These are phyloP conservation scores for Dimocarpus longan DNA, from an alignment of 345 rosid genomes.

Conservation along the genomic window DNA sequence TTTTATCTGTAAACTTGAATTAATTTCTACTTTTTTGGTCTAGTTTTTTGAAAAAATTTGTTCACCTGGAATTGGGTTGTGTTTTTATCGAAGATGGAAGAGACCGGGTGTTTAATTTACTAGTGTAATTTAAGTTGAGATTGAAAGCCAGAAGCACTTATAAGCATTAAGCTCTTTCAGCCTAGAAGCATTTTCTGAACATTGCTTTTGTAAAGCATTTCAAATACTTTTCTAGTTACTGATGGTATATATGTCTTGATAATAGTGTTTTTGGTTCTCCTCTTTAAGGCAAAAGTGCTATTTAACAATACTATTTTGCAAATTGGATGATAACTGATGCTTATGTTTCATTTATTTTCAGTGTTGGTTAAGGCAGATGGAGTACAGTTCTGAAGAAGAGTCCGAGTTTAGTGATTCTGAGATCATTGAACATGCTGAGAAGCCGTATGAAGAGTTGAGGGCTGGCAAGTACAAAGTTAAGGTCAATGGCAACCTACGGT, in stretches of 20 bases:
- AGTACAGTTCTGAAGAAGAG: constrained; percentile 62
- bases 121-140: background rate
- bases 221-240: background rate
- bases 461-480: constrained; percentile 59
- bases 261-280: background rate
- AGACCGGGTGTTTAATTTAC: background rate
- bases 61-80: background rate
- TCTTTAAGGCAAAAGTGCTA: background rate
- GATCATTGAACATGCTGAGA: constrained; percentile 53
- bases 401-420: constrained; percentile 88
- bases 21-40: too few species aligned
- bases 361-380: constrained; percentile 43
- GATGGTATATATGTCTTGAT: background rate
- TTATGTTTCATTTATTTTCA: background rate
- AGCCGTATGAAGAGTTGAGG: constrained; percentile 56
- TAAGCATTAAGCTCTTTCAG: background rate
- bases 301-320: background rate
- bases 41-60: background rate
- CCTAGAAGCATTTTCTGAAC: background rate
- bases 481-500: constrained; percentile 60
- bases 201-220: background rate
- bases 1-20: too few species aligned
- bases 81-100: background rate
- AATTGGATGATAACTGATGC: background rate
- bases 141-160: background rate